A percentile compares a stretch with the other conserved stretches of the same genome.
These are phyloP conservation scores for Ciborinia camelliae DNA, from an alignment of 2,329 filamentous ascomycete species.

Conservation along the genomic window DNA sequence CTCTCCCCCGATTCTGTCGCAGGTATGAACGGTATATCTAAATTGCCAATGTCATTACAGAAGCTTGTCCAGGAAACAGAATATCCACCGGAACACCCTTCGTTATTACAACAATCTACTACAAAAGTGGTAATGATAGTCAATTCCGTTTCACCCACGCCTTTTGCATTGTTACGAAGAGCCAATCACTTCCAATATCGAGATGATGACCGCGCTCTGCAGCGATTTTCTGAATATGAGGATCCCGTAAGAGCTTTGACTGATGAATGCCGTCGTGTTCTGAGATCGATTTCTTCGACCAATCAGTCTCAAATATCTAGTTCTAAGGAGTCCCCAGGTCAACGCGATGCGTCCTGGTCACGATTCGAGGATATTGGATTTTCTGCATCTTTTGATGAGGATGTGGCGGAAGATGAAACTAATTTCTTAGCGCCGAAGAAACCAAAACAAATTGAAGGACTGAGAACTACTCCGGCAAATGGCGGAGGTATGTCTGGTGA, in stretches of 20 bases:
- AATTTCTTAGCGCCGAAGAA: constrained; percentile 30
- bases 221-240: constrained; percentile 81
- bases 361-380: constrained; percentile 96
- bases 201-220: constrained; percentile 79
- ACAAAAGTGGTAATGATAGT: constrained; percentile 96
- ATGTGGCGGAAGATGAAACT: constrained; percentile 53
- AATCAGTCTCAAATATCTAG: constrained; percentile 79
- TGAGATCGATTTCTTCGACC: constrained; percentile 80
- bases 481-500: constrained; percentile 59
- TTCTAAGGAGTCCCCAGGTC: constrained; percentile 66
- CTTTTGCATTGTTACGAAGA: constrained; percentile 83
- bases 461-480: constrained; percentile 66
- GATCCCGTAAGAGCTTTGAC: constrained; percentile 86
- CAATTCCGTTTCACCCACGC: constrained; percentile 88
- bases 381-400: constrained; percentile 68
- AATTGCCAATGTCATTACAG: constrained; percentile 85
- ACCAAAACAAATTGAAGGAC: constrained; percentile 46
- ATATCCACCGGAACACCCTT: constrained; percentile 80
- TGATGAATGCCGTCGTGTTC: constrained; percentile 87
- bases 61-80: constrained; percentile 88
- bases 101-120: constrained; percentile 73
- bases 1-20: constrained; percentile 72
- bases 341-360: constrained; percentile 90
- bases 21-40: constrained; percentile 73
- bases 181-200: constrained; percentile 95